Conservation (phyloP, 352 stramenopile species). For the Phytophthora multivora region DNA sequence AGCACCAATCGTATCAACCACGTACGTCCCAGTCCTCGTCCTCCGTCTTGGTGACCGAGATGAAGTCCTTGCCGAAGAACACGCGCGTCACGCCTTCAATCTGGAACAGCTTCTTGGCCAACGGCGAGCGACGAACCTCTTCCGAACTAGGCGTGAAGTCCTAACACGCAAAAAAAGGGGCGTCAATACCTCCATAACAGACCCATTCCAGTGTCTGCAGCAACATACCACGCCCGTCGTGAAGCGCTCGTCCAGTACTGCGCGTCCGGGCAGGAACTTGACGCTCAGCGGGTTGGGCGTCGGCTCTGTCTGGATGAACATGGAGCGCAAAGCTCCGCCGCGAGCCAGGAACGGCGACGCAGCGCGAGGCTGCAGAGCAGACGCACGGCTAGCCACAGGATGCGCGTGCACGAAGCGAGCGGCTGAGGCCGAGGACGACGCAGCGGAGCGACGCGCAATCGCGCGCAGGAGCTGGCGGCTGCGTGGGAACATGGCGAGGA, state of each 20-base stretch:
- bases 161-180: conserved; percentile 28
- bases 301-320: conserved; percentile 99
- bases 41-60: conserved; percentile 98
- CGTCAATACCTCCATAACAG: background rate
- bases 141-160: conserved; percentile 86
- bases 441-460: conserved; percentile 28
- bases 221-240: conserved; percentile 67
- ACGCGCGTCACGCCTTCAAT: conserved; percentile 96
- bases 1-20: conserved; percentile 8
- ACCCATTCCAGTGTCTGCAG: background rate
- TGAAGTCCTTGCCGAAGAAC: conserved; percentile 98
- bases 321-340: conserved; percentile 70
- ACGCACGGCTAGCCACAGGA: background rate
- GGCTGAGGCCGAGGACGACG: conserved; percentile 1
- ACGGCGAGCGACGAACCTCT: conserved; percentile 90
- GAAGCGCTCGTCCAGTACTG: conserved; percentile 91
- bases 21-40: conserved; percentile 93
- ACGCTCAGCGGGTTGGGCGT: conserved; percentile 98
- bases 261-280: conserved; percentile 96
- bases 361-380: background rate
- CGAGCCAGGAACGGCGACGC: conserved; percentile 35
- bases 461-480: conserved; percentile 34
- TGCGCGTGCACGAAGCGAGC: conserved; percentile 22
- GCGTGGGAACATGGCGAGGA: conserved; percentile 30
- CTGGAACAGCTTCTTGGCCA: conserved; percentile 97